phyloP scores from a whole-genome alignment of 1,139 yeast genomes.

The Magnusiomyces fungicola region DNA sequence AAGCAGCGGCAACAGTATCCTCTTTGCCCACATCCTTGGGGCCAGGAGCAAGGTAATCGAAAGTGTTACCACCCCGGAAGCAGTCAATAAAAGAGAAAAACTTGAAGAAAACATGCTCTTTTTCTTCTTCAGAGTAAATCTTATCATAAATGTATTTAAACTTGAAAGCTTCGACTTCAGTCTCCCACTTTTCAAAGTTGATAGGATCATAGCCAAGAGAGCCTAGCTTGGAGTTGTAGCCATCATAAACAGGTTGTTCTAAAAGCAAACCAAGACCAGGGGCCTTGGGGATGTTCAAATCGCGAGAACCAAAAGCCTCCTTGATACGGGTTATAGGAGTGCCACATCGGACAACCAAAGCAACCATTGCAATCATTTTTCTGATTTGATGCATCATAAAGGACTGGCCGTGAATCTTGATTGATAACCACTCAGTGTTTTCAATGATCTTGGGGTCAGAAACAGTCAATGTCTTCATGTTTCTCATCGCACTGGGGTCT shows the following conservation, averaged over 20 bases:
- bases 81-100: slow-evolving; percentile 85
- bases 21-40: slow-evolving; percentile 5
- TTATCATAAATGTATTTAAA: slow-evolving; percentile 84
- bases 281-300: slow-evolving; percentile 90
- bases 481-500: slow-evolving; percentile 79
- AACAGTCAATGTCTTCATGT: slow-evolving; percentile 69
- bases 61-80: slow-evolving; percentile 53
- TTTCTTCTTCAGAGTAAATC: slow-evolving; percentile 80
- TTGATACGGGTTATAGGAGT: slow-evolving; percentile 67
- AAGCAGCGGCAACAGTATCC: background rate
- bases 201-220: slow-evolving; percentile 76
- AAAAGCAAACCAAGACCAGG: slow-evolving; percentile 89
- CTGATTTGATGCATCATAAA: slow-evolving; percentile 98
- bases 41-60: slow-evolving; percentile 44
- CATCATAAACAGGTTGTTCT: slow-evolving; percentile 88
- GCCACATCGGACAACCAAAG: slow-evolving; percentile 76
- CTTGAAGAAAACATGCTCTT: slow-evolving; percentile 81
- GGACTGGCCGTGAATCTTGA: slow-evolving; percentile 95
- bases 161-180: slow-evolving; percentile 79
- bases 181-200: slow-evolving; percentile 57
- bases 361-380: slow-evolving; percentile 96
- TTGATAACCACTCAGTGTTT: slow-evolving; percentile 93
- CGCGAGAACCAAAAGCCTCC: slow-evolving; percentile 69
- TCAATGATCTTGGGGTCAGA: slow-evolving; percentile 91
- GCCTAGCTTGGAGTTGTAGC: slow-evolving; percentile 64